Evolutionary conservation across 441 rosid species (phyloP).

Genomic region (Gossypium lobatum): DNA sequence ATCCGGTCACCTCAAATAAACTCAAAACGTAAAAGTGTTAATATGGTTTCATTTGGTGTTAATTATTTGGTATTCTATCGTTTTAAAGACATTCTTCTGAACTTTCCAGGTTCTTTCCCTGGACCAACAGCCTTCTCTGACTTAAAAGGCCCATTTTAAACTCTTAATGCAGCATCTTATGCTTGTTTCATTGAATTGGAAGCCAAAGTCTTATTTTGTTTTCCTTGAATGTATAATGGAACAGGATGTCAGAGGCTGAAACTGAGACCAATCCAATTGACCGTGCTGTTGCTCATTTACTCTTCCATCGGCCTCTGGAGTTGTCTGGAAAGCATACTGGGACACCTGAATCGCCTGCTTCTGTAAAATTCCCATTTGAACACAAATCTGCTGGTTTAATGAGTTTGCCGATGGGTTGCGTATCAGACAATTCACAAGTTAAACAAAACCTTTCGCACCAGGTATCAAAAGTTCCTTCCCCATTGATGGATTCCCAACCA

Average conservation of each 20-base stretch:
- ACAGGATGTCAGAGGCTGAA: conserved; percentile 25
- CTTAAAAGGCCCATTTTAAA: background rate
- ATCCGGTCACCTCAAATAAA: background rate
- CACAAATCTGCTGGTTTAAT: conserved; percentile 23
- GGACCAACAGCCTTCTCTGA: background rate
- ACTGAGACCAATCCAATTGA: conserved; percentile 89
- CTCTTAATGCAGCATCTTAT: background rate
- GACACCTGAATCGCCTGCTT: conserved; percentile 58
- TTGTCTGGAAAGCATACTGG: conserved; percentile 41
- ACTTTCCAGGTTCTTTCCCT: background rate
- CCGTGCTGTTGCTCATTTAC: conserved; percentile 81
- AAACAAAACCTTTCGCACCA: conserved; percentile 30
- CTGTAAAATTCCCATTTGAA: conserved; percentile 39
- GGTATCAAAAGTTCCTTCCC: conserved; percentile 29
- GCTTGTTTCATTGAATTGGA: background rate
- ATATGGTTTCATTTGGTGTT: background rate
- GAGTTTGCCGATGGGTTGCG: conserved; percentile 25
- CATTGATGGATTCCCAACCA: conserved; percentile 15
- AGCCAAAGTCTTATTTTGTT: background rate
- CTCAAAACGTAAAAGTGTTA: background rate
- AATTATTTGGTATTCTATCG: background rate
- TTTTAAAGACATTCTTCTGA: background rate
- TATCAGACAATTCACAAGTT: conserved; percentile 29
- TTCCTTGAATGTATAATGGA: background rate
- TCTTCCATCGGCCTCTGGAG: conserved; percentile 74